Evolutionary conservation across 176 grass and related monocot genomes (phyloP), one percentile per base, ranked within the genome.

Genomic region (Luzula sylvatica): DNA sequence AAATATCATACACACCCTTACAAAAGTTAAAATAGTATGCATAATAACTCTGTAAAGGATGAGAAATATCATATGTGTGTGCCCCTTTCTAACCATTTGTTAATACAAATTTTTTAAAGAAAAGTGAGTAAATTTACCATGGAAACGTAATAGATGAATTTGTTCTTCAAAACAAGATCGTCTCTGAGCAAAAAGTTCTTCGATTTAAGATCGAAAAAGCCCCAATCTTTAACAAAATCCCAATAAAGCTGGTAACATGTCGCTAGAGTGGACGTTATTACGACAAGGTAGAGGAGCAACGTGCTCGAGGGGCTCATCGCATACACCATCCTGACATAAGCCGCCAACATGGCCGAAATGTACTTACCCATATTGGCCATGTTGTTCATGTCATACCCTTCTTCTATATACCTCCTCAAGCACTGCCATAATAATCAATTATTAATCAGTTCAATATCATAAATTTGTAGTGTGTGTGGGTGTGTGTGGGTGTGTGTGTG

Each of bases 221-320:
- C 75, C 75, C 75, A 79, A 23, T 79, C 75, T 45, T 67, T 79
- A 25, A 79, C 75, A 11, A 79, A 72, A 53, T 79, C 75, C 75
- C 75, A 79, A 16, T 72, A 79, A 8, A 79, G 56, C 53, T 79
- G 75, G 28, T 79, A 79, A 4, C 29, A 8, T 5, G 75, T 79
- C 8, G 75, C 68, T 3, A 48, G 40, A 3, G 14, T 67, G 4
- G 68, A 79, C 2, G 20, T 51, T 13, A 55, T 8, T 13, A 79
- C 26, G 1, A 67, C 61, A n/a, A n/a, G n/a, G 14, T 39, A 26
- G 13, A 38, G n/a, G 5, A 72, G 46, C 75, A 58, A 72, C 29
- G 14, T 11, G 3, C 23, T 4, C 8, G 52, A 53, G 2, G 15
- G 7, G 1, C 72, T 46, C 59, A 32, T 18, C 3, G 26, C 59